Evolutionary conservation across 305 asterid species (phyloP), one percentile per base, ranked within the genome.

Genomic region (Solanum chacoense): DNA sequence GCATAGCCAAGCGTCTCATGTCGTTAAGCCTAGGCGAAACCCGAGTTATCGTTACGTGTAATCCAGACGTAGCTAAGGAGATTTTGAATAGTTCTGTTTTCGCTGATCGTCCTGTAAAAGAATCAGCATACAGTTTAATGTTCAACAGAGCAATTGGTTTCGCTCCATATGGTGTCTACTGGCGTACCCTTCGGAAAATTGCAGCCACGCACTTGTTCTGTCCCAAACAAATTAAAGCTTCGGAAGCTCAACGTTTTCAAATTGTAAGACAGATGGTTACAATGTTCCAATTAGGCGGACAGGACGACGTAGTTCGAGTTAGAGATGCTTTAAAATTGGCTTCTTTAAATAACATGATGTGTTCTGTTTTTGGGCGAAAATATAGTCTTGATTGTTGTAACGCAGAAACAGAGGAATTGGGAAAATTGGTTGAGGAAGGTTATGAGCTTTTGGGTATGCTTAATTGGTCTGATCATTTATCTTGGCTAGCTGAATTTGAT

Each of bases 101-200:
- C 83, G 92, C 93, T 34, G 99, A 96, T 78, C 97, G 99, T 11
- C 99, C 99, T 1, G 90, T 65, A 8, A 94, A 94, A 29, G 98
- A 95, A 59, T 91, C 99, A 20, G 99, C 99, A 1, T 95, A 96
- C 90, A 76, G 88, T 75, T 88, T 96, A 42, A 94, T 96, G 98
- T 96, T 96, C 93, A 94, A 89, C 91, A 80, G 98, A 83, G 95
- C 99, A 50, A 94, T 96, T 78, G 99, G 99, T 50, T 96, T 96
- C 89, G 99, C 99, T 2, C 96, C 99, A 1, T 95, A 96, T 74
- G 99, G 98, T 2, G 94, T 88, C 1, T 94, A 96, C 92, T 96
- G 99, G 99, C 90, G 95, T 73, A 89, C 96, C 45, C 95, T 96
- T 7, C 71, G 99, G 40, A 94, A 92, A 75, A 93, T 96, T 84